Evolutionary conservation across 208 protist species (phyloP), one percentile per base, ranked within the genome.

Genomic region (Leishmania lainsoni): DNA sequence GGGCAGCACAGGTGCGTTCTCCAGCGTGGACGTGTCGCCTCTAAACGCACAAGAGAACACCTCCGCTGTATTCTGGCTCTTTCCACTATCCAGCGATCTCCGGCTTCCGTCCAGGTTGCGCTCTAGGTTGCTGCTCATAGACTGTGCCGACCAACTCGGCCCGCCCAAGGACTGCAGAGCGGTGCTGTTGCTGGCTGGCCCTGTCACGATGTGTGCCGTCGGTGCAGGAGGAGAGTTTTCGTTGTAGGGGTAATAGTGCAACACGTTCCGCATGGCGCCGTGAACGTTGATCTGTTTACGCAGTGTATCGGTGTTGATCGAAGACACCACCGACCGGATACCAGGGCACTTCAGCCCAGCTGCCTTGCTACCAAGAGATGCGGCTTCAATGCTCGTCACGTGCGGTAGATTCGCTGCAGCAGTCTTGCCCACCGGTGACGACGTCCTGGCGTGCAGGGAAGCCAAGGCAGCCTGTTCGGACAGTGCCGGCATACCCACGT

Each of bases 211-310:
- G 65, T 83, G 85, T 22, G 83, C 86, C 56, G 86, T 84, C 70
- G 81, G 81, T 39, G 85, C 80, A 29, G 85, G 76, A 45, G 80
- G 80, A n/a, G 78, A 77, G 9, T 61, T 63, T 32, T 86, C 78
- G 39, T 85, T 69, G 79, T 91, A 91, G 17, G 85, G 75, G 51
- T 82, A 79, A 83, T 89, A 91, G 6, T n/a, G 80, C 75, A 89
- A 35, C 39, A 87, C 81, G 54, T 77, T 84, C 32, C 75, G 17
- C 65, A 91, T 81, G 20, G 83, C 81, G 42, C 85, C 85, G 65
- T 91, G 88, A 51, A 91, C 88, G 76, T 91, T 91, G 29, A 85
- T 80, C 49, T 76, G 81, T 74, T 87, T 89, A 17, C 85, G 81
- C 51, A 76, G 65, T 5, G 86, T 48, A 29, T 85, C 76, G 17